Percentiles rank a stretch among this genome's conserved stretches.
These are phyloP conservation scores for Coemansia sp. DNA, from an alignment of 192 early-diverging fungal species.

Conservation along the genomic window DNA sequence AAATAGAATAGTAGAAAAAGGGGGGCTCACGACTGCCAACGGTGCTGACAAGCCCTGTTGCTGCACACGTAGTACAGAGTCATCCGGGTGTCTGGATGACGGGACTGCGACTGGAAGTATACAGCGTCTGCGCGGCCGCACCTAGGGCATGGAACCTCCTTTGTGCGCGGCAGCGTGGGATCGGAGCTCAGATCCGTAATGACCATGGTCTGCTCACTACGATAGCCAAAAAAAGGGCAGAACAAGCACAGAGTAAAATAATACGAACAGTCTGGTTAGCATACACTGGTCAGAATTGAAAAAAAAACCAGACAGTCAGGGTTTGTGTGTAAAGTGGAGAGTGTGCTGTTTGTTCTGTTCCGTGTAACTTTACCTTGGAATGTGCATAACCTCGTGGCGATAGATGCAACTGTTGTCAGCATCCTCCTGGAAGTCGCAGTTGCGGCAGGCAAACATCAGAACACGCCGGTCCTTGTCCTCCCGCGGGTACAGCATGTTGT, in stretches of 20 bases:
- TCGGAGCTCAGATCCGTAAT: slow-evolving; percentile 72
- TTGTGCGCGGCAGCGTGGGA: slow-evolving; percentile 73
- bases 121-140: slow-evolving; percentile 66
- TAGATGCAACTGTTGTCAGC: slow-evolving; percentile 73
- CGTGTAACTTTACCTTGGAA: slow-evolving; percentile 36
- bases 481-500: slow-evolving; percentile 80
- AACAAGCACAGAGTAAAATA: neutral
- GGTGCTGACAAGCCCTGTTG: slow-evolving; percentile 65
- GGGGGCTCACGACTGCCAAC: slow-evolving; percentile 59
- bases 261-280: too few relatives aligned
- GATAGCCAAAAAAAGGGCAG: neutral
- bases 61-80: slow-evolving; percentile 79
- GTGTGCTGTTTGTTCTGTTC: neutral
- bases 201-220: slow-evolving; percentile 71
- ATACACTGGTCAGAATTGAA: too few relatives aligned
- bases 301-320: too few relatives aligned
- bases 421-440: slow-evolving; percentile 72
- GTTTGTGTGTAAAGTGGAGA: neutral
- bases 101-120: slow-evolving; percentile 76
- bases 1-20: neutral
- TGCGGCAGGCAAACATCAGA: slow-evolving; percentile 74
- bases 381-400: slow-evolving; percentile 70
- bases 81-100: slow-evolving; percentile 73
- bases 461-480: slow-evolving; percentile 60
- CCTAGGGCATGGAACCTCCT: slow-evolving; percentile 58